Conservation (phyloP, 75 land plant species). For the Pseudotsuga menziesii region DNA sequence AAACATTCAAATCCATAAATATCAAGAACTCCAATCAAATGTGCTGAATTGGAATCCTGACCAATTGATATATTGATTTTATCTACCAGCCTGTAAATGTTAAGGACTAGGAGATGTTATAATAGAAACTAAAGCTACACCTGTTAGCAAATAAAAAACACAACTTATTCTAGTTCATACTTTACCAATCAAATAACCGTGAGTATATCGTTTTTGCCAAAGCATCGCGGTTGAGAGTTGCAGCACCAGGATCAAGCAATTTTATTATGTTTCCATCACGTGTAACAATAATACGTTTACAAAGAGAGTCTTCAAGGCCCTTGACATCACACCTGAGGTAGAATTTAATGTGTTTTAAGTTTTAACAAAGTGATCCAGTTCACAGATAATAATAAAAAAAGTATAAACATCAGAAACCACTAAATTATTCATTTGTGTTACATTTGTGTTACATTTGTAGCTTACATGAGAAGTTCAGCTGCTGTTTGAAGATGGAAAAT, state of each 20-base stretch:
- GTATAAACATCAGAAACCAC: neutral
- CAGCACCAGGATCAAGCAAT: conserved; percentile 26
- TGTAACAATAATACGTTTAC: conserved; percentile 80
- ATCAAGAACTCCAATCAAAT: conserved; percentile 93
- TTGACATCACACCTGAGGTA: conserved; percentile 67
- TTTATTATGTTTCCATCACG: conserved; percentile 90
- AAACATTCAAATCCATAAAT: conserved; percentile 99
- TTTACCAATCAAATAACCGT: conserved; percentile 92
- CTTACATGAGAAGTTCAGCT: conserved; percentile 73
- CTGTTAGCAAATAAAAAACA: neutral
- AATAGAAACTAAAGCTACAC: neutral
- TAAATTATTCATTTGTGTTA: neutral
- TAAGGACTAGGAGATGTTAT: neutral
- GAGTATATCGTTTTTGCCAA: conserved; percentile 95
- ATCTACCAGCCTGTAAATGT: conserved; percentile 71
- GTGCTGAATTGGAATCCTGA: conserved; percentile 79
- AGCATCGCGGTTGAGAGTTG: conserved; percentile 85
- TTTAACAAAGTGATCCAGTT: conserved; percentile 3
- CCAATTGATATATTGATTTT: conserved; percentile 92
- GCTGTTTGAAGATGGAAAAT: conserved; percentile 55
- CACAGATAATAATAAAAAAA: neutral
- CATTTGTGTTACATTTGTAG: neutral
- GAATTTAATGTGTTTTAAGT: neutral
- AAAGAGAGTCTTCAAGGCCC: conserved; percentile 70
- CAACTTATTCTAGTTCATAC: neutral